Evolutionary conservation across 768 basidiomycete species (phyloP).

Genomic region (Russula sp.): DNA sequence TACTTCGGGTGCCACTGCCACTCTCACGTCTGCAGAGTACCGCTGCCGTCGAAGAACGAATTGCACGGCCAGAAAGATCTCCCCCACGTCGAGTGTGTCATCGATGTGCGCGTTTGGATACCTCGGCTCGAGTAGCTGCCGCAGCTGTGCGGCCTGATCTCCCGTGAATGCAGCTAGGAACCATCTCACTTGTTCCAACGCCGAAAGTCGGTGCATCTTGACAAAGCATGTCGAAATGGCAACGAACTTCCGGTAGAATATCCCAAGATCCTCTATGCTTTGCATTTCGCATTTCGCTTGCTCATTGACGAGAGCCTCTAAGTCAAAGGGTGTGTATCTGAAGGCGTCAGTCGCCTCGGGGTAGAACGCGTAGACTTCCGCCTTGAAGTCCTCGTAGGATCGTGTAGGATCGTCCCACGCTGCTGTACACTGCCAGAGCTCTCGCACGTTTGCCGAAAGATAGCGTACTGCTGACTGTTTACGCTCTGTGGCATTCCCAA

Average conservation of each 20-base stretch:
- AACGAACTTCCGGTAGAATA: background rate
- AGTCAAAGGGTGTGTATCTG: background rate
- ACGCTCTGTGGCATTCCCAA: background rate
- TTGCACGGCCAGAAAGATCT: background rate
- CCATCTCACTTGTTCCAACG: slow-evolving; percentile 1
- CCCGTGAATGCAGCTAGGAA: background rate
- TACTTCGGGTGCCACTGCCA: background rate
- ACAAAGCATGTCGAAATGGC: background rate
- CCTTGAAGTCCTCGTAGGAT: background rate
- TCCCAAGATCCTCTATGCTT: background rate
- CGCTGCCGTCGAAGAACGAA: background rate
- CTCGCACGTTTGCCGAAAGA: background rate
- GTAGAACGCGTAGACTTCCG: background rate
- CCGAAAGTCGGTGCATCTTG: background rate
- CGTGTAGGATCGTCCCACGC: background rate
- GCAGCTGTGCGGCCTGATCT: background rate
- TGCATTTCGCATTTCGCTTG: background rate
- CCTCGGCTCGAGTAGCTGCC: background rate
- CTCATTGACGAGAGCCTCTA: background rate
- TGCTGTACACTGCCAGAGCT: background rate
- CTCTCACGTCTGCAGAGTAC: background rate
- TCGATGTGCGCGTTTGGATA: background rate
- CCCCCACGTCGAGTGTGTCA: background rate
- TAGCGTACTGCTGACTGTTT: background rate
- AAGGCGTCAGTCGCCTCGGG: background rate